These are phyloP conservation scores for Xylaria sp. DNA, from an alignment of 2,329 filamentous ascomycete genomes.

Conservation along the genomic window DNA sequence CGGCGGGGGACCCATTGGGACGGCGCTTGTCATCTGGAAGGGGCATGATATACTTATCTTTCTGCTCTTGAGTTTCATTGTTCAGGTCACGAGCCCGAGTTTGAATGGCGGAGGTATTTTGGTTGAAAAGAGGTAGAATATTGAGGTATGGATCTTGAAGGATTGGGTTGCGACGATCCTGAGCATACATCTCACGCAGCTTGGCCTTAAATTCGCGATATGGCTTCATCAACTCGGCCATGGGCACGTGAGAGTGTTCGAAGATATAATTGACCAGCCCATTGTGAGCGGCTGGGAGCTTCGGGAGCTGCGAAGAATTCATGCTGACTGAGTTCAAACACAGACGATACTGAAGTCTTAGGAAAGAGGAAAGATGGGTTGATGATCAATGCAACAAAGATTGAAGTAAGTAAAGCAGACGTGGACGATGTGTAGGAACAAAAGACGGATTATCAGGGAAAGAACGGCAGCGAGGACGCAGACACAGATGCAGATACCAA, in stretches of 20 bases:
- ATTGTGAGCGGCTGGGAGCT: constrained; percentile 59
- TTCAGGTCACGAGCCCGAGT: constrained; percentile 70
- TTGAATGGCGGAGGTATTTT: constrained; percentile 66
- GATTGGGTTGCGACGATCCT: constrained; percentile 69
- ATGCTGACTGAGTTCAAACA: constrained; percentile 45
- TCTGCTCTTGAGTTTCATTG: constrained; percentile 68
- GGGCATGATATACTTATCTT: constrained; percentile 75
- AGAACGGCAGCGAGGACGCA: too few relatives aligned
- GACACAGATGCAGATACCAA: too few relatives aligned
- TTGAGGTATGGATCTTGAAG: constrained; percentile 70
- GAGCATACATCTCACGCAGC: constrained; percentile 75
- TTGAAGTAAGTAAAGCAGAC: too few relatives aligned
- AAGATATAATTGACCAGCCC: constrained; percentile 65
- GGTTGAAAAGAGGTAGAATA: constrained; percentile 72
- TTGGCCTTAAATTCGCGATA: constrained; percentile 75
- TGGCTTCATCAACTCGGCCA: constrained; percentile 70
- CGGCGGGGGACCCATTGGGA: constrained; percentile 70
- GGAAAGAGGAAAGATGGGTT: neutral
- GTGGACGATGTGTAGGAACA: too few relatives aligned
- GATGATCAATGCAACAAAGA: neutral
- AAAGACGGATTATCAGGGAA: too few relatives aligned
- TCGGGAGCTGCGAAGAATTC: constrained; percentile 55
- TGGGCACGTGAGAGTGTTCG: constrained; percentile 62
- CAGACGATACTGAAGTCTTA: neutral
- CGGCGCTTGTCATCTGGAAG: constrained; percentile 72